Conservation (phyloP, 2,329 filamentous ascomycete species). For the Diaporthe citriasiana region DNA sequence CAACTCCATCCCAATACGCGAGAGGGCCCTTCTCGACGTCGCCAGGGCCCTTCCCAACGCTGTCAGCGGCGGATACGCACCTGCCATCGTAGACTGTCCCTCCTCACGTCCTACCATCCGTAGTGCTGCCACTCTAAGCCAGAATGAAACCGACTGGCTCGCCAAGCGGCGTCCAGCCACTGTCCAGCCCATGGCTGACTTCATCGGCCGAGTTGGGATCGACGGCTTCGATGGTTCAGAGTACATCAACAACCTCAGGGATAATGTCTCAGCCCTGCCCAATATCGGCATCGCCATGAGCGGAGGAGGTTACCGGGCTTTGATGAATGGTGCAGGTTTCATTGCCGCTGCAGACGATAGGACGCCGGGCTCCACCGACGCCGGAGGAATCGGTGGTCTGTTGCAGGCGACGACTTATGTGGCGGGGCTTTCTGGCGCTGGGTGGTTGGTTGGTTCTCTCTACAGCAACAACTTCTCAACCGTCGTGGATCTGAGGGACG, state of each 20-base stretch:
- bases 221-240: slow-evolving; percentile 80
- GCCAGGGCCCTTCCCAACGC: slow-evolving; percentile 54
- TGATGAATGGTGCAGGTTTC: slow-evolving; percentile 86
- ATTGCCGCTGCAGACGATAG: slow-evolving; percentile 84
- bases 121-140: slow-evolving; percentile 72
- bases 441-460: slow-evolving; percentile 87
- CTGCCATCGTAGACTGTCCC: slow-evolving; percentile 78
- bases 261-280: slow-evolving; percentile 69
- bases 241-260: slow-evolving; percentile 77
- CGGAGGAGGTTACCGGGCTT: slow-evolving; percentile 88
- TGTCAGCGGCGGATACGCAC: slow-evolving; percentile 76
- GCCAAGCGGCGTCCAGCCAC: slow-evolving; percentile 79
- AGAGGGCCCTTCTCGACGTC: slow-evolving; percentile 36
- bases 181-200: slow-evolving; percentile 78
- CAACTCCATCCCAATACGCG: slow-evolving; percentile 1
- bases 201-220: slow-evolving; percentile 81
- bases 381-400: slow-evolving; percentile 82
- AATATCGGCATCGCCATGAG: slow-evolving; percentile 83
- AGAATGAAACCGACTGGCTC: slow-evolving; percentile 82
- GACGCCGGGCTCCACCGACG: slow-evolving; percentile 70
- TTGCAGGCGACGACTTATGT: slow-evolving; percentile 87
- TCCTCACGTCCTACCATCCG: slow-evolving; percentile 77
- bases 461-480: slow-evolving; percentile 88
- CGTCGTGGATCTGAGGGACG: slow-evolving; percentile 68
- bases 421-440: slow-evolving; percentile 84